Evolutionary conservation across 768 basidiomycete genomes (phyloP), one percentile per base, ranked within the genome.

Genomic region (Boletellus ananiceps): DNA sequence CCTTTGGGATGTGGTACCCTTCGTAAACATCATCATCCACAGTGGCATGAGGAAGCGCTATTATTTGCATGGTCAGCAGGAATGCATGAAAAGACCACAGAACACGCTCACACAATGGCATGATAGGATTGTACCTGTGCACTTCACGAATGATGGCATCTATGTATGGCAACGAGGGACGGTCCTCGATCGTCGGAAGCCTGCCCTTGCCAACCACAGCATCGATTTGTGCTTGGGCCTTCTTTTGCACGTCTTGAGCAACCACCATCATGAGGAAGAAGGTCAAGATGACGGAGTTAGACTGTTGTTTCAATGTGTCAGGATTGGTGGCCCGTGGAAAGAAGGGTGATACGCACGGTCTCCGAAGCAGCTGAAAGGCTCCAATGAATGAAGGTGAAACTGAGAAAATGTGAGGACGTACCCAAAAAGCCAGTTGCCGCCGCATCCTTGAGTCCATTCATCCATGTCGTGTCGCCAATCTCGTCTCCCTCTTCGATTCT

Each of bases 201-300:
- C 52, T 40, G 1, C n/a, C 13, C 15, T 38, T 44, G 11, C 55
- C 52, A 2, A 56, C 34, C 1, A 56, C 52, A 2, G 19, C 15
- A 16, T 57, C 45, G 13, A 58, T 57, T 8, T 58, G 46, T 7
- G 47, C 40, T 2, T 57, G 55, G 4, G 55, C 57, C 9, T 54
- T 57, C 15, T 52, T 38, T 19, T 57, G 57, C 4, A 18, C 48
- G 15, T n/a, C 19, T 2, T 48, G 50, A 7, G 40, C 46, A 16
- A 48, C 21, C 29, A 50, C 21, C 38, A 58, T 47, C 51, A 50
- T 34, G 5, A 57, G 38, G 21, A 53, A 54, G 43, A 57, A 58
- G 1, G 16, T 34, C 51, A 41, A 35, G 3, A 53, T 8, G 16
- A 32, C 33, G 1, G 52, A 21, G 14, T 40, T 19, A 0, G 50